Base-by-base conservation (phyloP, 139 green algal species). In the Coelastrella sp. region DNA sequence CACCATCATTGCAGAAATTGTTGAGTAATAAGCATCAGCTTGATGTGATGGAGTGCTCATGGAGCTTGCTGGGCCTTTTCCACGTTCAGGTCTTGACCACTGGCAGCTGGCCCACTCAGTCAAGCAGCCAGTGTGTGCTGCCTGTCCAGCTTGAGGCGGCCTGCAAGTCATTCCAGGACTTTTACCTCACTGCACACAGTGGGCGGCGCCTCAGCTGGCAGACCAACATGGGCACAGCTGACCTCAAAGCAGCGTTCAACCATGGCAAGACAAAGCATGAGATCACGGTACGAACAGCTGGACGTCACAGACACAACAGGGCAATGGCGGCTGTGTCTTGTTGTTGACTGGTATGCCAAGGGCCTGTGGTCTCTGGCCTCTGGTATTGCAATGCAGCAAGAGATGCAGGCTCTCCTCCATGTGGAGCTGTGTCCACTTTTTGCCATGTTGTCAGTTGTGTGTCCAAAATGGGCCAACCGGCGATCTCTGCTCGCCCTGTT, bases 141-240 rank as follows among this genome's bases (percentile, higher is more conserved):
- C 98, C 98, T 0, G 87, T 92, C 0, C 96, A 99, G 91, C 82
- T 99, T 60, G 93, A 99, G 92, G 65, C 76, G 6, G 94, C 92
- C 85, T 97, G 94, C 84, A 93, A 97, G 68, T 66, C 57, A 14
- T 91, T 91, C 88, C 57, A 92, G 57, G 70, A 91, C 9, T 99
- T 98, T 93, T 99, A 99, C 93, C 93, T 98, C 12, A 79, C 87
- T 7, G 90, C 85, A 22, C 94, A 97, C 90, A 91, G 78, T 24
- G 97, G 98, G 8, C 95, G 98, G n/a, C 95, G 96, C 91, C 96
- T 99, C 24, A 95, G 92, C n/a, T 99, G 97, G 97, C 98, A 99
- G 93, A 97, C 96, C 78, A 97, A 97, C 90, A 99, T 99, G 98
- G 98, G 98, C 91, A 98, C 93, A 9, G 96, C 96, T 20, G 98